phyloP scores from a whole-genome alignment of 2,329 filamentous ascomycete genomes.

The Pseudopyricularia cyperi region DNA sequence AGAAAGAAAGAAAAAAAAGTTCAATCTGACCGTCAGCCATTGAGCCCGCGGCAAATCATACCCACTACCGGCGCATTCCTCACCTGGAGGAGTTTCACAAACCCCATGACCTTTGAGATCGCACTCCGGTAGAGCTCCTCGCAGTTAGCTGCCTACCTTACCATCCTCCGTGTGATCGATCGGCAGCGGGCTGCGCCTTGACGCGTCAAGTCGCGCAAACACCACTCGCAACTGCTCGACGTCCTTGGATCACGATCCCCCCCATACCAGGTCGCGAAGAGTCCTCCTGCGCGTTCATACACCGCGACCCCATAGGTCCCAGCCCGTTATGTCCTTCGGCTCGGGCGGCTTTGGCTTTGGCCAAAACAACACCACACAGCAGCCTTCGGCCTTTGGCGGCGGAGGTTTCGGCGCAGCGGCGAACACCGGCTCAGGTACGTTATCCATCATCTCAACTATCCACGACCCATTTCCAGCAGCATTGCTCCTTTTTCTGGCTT shows the following conservation, averaged over 20 bases:
- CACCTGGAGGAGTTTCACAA: background rate
- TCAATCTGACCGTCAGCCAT: background rate
- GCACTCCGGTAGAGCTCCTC: background rate
- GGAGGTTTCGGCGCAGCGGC: slow-evolving; percentile 40
- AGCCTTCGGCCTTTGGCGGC: slow-evolving; percentile 40
- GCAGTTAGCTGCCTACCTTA: background rate
- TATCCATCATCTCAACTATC: slow-evolving; percentile 2
- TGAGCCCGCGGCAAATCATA: background rate
- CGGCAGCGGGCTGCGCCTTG: background rate
- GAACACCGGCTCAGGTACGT: slow-evolving; percentile 39
- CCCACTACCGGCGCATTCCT: background rate
- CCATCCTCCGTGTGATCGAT: background rate
- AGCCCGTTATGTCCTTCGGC: slow-evolving; percentile 39
- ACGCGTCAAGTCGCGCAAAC: slow-evolving; percentile 3
- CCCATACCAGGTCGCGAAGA: background rate
- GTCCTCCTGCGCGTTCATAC: background rate
- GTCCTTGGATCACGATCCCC: background rate
- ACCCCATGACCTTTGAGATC: background rate
- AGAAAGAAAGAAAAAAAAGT: slow-evolving; percentile 1
- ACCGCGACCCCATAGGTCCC: slow-evolving; percentile 4
- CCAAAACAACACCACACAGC: slow-evolving; percentile 36
- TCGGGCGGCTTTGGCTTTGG: slow-evolving; percentile 46
- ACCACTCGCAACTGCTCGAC: slow-evolving; percentile 2
- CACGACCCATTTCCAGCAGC: background rate
- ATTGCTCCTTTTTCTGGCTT: too few species aligned